These are phyloP conservation scores for Aspergillus sp. DNA, from an alignment of 2,329 filamentous ascomycete genomes.

Conservation along the genomic window DNA sequence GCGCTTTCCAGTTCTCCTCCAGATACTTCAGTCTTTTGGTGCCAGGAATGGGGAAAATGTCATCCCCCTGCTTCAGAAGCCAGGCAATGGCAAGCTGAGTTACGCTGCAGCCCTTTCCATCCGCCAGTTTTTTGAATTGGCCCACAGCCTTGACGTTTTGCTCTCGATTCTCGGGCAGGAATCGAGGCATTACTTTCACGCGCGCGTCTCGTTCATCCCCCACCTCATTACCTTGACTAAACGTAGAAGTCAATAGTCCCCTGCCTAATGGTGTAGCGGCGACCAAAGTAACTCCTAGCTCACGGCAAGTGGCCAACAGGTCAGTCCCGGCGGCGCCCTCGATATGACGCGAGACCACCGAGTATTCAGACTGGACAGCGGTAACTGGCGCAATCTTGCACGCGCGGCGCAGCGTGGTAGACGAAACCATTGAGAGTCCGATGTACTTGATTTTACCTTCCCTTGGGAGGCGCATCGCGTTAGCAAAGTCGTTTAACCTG, in stretches of 20 bases:
- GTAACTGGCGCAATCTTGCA: constrained; percentile 45
- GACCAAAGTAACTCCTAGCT: constrained; percentile 47
- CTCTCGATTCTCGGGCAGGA: background rate
- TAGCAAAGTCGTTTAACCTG: background rate
- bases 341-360: constrained; percentile 45
- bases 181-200: constrained; percentile 3
- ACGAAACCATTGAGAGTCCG: constrained; percentile 42
- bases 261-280: constrained; percentile 44
- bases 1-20: constrained; percentile 18
- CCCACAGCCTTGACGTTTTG: constrained; percentile 2
- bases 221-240: background rate
- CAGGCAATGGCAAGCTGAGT: constrained; percentile 7
- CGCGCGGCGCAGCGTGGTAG: constrained; percentile 47
- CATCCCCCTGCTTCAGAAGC: constrained; percentile 40
- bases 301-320: constrained; percentile 45
- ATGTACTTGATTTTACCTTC: constrained; percentile 26
- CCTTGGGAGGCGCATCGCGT: background rate
- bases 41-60: constrained; percentile 31
- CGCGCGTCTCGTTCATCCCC: background rate
- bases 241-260: constrained; percentile 29
- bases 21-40: constrained; percentile 23
- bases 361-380: constrained; percentile 51
- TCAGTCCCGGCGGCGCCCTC: constrained; percentile 38
- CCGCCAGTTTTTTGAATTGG: background rate
- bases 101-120: background rate